Evolutionary conservation across 179 eudicot species (phyloP).

Genomic region (Pouteria campechiana): DNA sequence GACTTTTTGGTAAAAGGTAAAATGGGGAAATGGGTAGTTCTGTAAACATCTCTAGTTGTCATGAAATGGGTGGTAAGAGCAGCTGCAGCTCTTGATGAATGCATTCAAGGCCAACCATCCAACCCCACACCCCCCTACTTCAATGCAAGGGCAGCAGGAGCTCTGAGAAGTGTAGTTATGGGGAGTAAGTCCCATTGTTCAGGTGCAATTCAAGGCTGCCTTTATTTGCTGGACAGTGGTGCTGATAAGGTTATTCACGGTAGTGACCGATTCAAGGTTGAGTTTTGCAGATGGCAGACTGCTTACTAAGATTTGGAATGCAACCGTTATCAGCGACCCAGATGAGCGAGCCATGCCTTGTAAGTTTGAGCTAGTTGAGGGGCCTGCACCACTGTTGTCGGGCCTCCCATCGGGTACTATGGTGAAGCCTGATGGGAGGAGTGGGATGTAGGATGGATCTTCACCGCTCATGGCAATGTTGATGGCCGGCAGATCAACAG

Average conservation of each 20-base stretch:
- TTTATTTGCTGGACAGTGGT: conserved; percentile 31
- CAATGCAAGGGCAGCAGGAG: too few species aligned
- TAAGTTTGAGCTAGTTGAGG: conserved; percentile 30
- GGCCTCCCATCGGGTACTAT: conserved; percentile 31
- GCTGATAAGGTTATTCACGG: conserved; percentile 22
- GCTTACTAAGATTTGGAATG: conserved; percentile 39
- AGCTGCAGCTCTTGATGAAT: conserved; percentile 13
- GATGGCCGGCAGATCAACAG: conserved; percentile 29
- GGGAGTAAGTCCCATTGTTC: too few species aligned
- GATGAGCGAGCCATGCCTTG: conserved; percentile 2
- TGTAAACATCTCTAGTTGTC: conserved; percentile 2
- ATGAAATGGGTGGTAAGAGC: conserved; percentile 4
- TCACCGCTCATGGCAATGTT: conserved; percentile 28
- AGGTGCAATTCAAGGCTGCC: conserved; percentile 20
- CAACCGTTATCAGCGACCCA: conserved; percentile 48
- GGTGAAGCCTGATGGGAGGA: conserved; percentile 58
- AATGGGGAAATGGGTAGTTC: neutral
- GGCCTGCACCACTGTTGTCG: conserved; percentile 4
- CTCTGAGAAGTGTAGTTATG: too few species aligned
- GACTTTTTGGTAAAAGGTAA: neutral
- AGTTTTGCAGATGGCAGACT: conserved; percentile 12
- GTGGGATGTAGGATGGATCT: conserved; percentile 31
- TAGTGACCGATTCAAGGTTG: conserved; percentile 15
- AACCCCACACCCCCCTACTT: neutral
- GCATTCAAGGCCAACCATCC: conserved; percentile 14